phyloP scores from a whole-genome alignment of 2,329 filamentous ascomycete species.

The Magnaporthales sp. region DNA sequence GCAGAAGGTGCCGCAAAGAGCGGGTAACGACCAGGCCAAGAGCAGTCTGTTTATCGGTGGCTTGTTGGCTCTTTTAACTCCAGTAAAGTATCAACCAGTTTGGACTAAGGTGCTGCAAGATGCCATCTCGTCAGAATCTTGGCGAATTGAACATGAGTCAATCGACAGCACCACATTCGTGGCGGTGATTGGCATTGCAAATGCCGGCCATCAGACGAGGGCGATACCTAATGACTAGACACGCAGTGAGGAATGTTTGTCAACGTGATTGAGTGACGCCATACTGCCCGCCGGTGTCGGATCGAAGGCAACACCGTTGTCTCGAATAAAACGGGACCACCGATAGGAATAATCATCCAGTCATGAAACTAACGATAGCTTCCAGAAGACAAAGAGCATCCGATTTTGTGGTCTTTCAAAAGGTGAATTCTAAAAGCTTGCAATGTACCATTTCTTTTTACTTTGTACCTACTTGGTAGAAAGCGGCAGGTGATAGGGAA shows the following conservation, averaged over 20 bases:
- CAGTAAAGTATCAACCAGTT: not conserved
- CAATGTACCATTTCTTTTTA: not conserved
- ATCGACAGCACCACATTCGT: not conserved
- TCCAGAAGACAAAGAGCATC: not conserved
- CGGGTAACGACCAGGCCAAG: not conserved
- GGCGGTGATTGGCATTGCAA: not conserved
- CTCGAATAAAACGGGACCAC: not conserved
- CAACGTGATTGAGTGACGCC: constrained; percentile 1
- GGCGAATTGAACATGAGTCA: not conserved
- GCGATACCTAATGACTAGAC: not conserved
- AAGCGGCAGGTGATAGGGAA: not conserved
- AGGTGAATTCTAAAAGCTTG: not conserved
- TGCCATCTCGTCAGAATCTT: not conserved
- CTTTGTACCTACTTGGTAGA: no score
- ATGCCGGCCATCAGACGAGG: not conserved
- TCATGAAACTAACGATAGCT: not conserved
- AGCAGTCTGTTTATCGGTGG: not conserved
- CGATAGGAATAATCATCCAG: not conserved
- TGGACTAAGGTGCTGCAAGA: not conserved
- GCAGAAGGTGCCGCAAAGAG: not conserved
- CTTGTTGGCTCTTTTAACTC: not conserved
- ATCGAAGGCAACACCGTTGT: not conserved
- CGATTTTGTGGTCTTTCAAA: not conserved
- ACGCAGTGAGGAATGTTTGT: not conserved
- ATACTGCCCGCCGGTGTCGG: not conserved